phyloP scores from a whole-genome alignment of 306 rosid genomes.

The Ochetophila trinervis region DNA sequence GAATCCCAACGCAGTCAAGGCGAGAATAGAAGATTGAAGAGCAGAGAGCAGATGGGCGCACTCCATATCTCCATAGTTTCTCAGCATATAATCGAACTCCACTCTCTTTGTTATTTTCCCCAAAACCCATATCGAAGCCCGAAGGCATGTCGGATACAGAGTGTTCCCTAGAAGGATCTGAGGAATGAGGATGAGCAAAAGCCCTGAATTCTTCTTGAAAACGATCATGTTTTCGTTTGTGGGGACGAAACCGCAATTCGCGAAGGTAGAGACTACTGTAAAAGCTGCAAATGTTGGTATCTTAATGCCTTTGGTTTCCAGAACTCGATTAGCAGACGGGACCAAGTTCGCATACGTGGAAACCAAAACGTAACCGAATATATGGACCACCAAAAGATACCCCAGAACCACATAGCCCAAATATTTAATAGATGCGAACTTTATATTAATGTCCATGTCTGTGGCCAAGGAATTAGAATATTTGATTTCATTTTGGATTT shows the following conservation, averaged over 20 bases:
- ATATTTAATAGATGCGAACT: too few species aligned
- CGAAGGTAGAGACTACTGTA: slow-evolving; percentile 52
- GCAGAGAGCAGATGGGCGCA: slow-evolving; percentile 43
- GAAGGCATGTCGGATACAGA: slow-evolving; percentile 47
- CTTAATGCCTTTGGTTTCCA: slow-evolving; percentile 33
- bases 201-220: slow-evolving; percentile 72
- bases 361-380: slow-evolving; percentile 28
- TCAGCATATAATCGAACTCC: slow-evolving; percentile 43
- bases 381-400: slow-evolving; percentile 35
- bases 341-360: slow-evolving; percentile 28
- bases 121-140: slow-evolving; percentile 39
- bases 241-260: slow-evolving; percentile 69
- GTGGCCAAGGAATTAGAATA: too few species aligned
- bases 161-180: slow-evolving; percentile 54
- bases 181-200: slow-evolving; percentile 43
- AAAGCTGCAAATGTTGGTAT: slow-evolving; percentile 51
- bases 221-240: slow-evolving; percentile 76
- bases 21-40: slow-evolving; percentile 35
- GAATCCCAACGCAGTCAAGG: slow-evolving; percentile 40
- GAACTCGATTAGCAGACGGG: slow-evolving; percentile 35
- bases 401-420: slow-evolving; percentile 43
- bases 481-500: not conserved
- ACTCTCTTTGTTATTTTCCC: slow-evolving; percentile 32
- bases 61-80: slow-evolving; percentile 36
- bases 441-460: too few species aligned